These are phyloP conservation scores for Alternaria alternata DNA, from an alignment of 2,329 filamentous ascomycete species.

Conservation along the genomic window DNA sequence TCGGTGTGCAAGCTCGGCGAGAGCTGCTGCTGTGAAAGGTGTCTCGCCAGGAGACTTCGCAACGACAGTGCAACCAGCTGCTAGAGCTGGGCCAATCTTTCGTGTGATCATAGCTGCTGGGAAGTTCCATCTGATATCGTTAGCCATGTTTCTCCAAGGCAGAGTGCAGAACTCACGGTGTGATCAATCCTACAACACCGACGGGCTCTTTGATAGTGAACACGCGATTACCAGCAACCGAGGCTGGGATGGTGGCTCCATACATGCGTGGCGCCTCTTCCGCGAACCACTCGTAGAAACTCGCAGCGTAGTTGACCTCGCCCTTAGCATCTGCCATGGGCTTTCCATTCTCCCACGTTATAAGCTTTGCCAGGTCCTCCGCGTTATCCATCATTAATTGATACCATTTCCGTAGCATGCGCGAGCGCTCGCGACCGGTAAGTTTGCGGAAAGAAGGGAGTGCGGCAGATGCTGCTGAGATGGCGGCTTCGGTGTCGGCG, in stretches of 20 bases:
- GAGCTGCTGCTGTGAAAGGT: slow-evolving; percentile 85
- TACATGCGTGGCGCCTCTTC: slow-evolving; percentile 52
- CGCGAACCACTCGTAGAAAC: slow-evolving; percentile 54
- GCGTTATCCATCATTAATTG: slow-evolving; percentile 79
- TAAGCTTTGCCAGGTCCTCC: slow-evolving; percentile 81
- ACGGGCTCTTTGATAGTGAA: slow-evolving; percentile 84
- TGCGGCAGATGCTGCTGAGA: slow-evolving; percentile 81
- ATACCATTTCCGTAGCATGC: slow-evolving; percentile 81
- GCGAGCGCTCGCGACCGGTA: slow-evolving; percentile 77
- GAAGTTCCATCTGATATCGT: slow-evolving; percentile 75
- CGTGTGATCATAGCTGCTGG: slow-evolving; percentile 60
- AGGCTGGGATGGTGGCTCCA: slow-evolving; percentile 77
- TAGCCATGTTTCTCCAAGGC: slow-evolving; percentile 1
- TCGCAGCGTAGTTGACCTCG: slow-evolving; percentile 51
- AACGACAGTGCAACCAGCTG: slow-evolving; percentile 94
- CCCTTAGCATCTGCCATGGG: slow-evolving; percentile 65
- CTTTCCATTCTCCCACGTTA: slow-evolving; percentile 93
- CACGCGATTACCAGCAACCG: slow-evolving; percentile 75
- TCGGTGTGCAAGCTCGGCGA: slow-evolving; percentile 84
- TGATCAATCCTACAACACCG: slow-evolving; percentile 83
- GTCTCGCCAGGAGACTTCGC: slow-evolving; percentile 92
- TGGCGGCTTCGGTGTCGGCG: slow-evolving; percentile 80
- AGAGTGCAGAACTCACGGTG: slow-evolving; percentile 62
- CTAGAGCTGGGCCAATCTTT: slow-evolving; percentile 72
- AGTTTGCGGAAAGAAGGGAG: slow-evolving; percentile 74